Conservation (phyloP, 192 early-diverging fungal species). For the Jimgerdemannia lactiflua region DNA sequence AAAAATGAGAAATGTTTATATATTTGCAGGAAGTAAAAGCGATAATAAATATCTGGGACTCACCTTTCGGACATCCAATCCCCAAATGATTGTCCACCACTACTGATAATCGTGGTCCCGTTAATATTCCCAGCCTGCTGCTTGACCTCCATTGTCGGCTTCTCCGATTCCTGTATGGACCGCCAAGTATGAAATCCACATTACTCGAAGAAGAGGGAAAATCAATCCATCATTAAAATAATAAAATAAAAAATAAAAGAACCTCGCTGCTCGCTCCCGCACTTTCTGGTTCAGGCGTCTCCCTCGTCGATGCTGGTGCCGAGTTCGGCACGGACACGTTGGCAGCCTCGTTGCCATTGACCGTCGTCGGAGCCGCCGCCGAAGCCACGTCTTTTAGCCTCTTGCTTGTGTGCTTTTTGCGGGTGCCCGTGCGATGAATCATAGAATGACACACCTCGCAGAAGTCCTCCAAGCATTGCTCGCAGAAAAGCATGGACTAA, state of each 20-base stretch:
- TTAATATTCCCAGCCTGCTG: conserved; percentile 14
- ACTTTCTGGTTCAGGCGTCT: too few species aligned
- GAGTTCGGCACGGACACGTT: background rate
- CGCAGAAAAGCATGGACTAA: conserved; percentile 58
- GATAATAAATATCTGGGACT: too few species aligned
- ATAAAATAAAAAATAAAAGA: too few species aligned
- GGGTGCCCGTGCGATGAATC: conserved; percentile 79
- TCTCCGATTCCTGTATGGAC: background rate
- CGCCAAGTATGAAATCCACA: too few species aligned
- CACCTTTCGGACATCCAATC: conserved; percentile 62
- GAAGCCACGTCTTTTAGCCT: conserved; percentile 23
- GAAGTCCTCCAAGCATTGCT: conserved; percentile 83
- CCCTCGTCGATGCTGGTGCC: too few species aligned
- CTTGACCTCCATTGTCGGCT: conserved; percentile 19
- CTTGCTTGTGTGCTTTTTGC: conserved; percentile 52
- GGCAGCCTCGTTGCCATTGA: conserved; percentile 9
- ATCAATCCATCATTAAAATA: too few species aligned
- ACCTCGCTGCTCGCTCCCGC: too few species aligned
- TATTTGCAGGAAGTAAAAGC: too few species aligned
- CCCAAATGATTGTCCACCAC: conserved; percentile 54
- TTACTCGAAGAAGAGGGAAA: too few species aligned
- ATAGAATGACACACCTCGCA: conserved; percentile 90
- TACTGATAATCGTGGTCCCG: conserved; percentile 34
- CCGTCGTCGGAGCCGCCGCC: conserved; percentile 14
- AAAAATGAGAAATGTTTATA: too few species aligned